A percentile compares a stretch with the other conserved stretches of the same genome.
These are phyloP conservation scores for Nakazawaea ishiwadae DNA, from an alignment of 805 yeast genomes.

Conservation along the genomic window DNA sequence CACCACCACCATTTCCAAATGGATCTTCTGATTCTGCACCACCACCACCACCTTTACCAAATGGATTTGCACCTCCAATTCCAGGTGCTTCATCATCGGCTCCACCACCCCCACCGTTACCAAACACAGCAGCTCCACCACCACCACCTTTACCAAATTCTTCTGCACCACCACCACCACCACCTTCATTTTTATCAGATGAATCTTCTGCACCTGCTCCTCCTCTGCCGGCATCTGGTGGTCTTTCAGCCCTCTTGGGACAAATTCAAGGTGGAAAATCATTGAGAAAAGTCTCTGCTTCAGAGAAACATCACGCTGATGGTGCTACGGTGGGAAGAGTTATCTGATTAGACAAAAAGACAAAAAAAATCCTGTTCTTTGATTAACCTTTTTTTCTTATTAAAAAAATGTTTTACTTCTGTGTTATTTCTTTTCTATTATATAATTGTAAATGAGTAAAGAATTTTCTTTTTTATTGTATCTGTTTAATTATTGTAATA, in stretches of 20 bases:
- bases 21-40: no score
- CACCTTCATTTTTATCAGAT: constrained; percentile 25
- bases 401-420: no score
- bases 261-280: constrained; percentile 51
- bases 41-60: constrained; percentile 16
- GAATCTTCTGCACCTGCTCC: constrained; percentile 27
- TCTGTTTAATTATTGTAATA: no score
- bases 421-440: background rate
- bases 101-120: constrained; percentile 25
- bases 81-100: constrained; percentile 15
- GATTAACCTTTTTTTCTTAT: background rate
- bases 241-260: constrained; percentile 47
- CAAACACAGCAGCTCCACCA: constrained; percentile 28
- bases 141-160: constrained; percentile 26
- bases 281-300: constrained; percentile 46
- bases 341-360: constrained; percentile 18
- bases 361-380: no score
- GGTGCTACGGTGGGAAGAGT: constrained; percentile 50
- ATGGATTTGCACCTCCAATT: constrained; percentile 14
- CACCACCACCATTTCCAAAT: constrained; percentile 8
- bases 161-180: constrained; percentile 27
- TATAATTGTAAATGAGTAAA: no score
- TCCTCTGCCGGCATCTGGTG: constrained; percentile 24
- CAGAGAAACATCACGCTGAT: constrained; percentile 40
- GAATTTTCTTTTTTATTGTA: no score